Conservation (phyloP, 2,329 filamentous ascomycete species). For the Fusarium albosuccineum region DNA sequence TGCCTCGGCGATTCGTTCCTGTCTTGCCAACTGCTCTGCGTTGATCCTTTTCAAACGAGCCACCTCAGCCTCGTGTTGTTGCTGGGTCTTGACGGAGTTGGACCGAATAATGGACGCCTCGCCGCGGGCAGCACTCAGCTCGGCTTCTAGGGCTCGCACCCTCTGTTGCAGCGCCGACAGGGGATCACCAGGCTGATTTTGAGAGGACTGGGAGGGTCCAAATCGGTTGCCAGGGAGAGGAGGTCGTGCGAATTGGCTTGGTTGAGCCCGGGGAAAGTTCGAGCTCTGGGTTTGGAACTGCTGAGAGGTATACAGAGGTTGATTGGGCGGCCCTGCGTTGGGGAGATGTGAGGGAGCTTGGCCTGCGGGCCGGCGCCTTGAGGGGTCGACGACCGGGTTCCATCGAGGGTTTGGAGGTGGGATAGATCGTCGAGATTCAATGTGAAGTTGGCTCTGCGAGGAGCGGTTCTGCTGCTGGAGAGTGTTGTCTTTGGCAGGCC, state of each 20-base stretch:
- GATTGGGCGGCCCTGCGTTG: slow-evolving; percentile 32
- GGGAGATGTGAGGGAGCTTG: slow-evolving; percentile 34
- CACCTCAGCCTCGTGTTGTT: slow-evolving; percentile 74
- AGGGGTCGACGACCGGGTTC: slow-evolving; percentile 51
- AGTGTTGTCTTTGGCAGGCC: slow-evolving; percentile 53
- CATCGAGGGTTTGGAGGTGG: slow-evolving; percentile 55
- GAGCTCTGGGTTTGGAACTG: slow-evolving; percentile 48
- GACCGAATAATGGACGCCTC: slow-evolving; percentile 82
- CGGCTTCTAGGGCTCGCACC: slow-evolving; percentile 65
- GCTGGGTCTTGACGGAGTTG: slow-evolving; percentile 72
- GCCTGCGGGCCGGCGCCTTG: slow-evolving; percentile 34
- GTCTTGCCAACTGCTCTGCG: slow-evolving; percentile 72
- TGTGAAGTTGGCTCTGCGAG: slow-evolving; percentile 36
- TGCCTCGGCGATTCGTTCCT: slow-evolving; percentile 73
- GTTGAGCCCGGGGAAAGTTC: slow-evolving; percentile 49
- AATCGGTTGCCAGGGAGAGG: slow-evolving; percentile 45
- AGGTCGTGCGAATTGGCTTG: slow-evolving; percentile 59
- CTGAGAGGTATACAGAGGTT: slow-evolving; percentile 48
- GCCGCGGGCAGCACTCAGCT: slow-evolving; percentile 74
- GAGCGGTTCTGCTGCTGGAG: slow-evolving; percentile 51
- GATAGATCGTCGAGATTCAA: slow-evolving; percentile 44
- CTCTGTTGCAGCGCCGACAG: slow-evolving; percentile 65
- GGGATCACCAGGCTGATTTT: slow-evolving; percentile 52
- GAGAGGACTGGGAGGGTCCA: slow-evolving; percentile 43
- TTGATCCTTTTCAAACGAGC: slow-evolving; percentile 72